Base-by-base conservation (phyloP, 2,329 filamentous ascomycete species). In the Arthrocladium fulminans region DNA sequence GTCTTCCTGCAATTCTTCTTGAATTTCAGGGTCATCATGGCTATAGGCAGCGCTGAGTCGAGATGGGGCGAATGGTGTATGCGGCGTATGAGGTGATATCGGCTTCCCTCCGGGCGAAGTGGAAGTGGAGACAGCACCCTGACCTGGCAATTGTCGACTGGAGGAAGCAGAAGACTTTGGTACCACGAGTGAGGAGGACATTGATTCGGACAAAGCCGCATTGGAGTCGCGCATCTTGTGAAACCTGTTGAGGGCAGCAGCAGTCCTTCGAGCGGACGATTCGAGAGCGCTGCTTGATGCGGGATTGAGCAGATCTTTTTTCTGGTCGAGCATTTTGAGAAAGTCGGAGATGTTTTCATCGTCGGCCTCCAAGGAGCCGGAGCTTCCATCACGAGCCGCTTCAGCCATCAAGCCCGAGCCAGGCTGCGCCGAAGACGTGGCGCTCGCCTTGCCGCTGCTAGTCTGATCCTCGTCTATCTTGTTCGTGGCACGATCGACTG, bases 271-370 rank as follows among this genome's bases (percentile, higher is more conserved):
- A 41, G 83, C 83, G 1, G 83, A 77, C 20, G 81, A 79, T 55
- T 88, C 83, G 7, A 80, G 76, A 7, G 71, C 64, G 15, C 68
- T 65, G 29, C 69, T 65, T 53, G 77, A 80, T 57, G 77, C 81
- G 13, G 79, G 74, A 40, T 74, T 72, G 53, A 88, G 82, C 49
- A 96, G 86, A 64, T 88, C 90, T 65, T 89, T 94, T 63, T 86
- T 86, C 59, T 81, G 83, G 51, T 97, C 90, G 5, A 98, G 74
- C 53, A 88, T 76, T 60, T 94, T 94, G 52, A 98, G 70, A 59
- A 97, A 98, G 45, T 94, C 88, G 0, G 86, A 88, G 34, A 98
- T 94, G 54, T 92, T 89, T 59, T 95, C 87, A 59, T 94, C 88
- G 57, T 97, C 90, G 0, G 83, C 86, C 73, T 61, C 86, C 73